Evolutionary conservation across 2,329 filamentous ascomycete species (phyloP), one percentile per base, ranked within the genome.

Genomic region (Clonostachys rhizophaga): DNA sequence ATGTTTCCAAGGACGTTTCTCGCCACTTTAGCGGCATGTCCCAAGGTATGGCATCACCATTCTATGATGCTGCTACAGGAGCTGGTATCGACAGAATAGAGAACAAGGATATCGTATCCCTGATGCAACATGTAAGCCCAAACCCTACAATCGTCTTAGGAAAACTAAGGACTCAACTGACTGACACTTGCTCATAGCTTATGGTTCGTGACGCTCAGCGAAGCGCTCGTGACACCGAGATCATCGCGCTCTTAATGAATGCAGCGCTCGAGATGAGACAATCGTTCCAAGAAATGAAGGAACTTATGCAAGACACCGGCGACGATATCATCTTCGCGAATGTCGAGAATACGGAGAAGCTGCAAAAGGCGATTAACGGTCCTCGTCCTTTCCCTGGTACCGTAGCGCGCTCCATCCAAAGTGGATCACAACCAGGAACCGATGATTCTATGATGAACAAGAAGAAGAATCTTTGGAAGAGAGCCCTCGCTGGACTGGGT

Each of bases 191-290:
- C 17, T 18, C 46, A 35, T 47, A 86, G 80, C 84, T 99, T 52
- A 97, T 95, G 63, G 94, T 97, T 52, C 87, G 94, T 35, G 94
- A 99, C 69, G 94, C 92, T 39, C 92, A 97, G 69, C 86, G 94
- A 50, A 97, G 94, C 67, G 94, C 94, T 42, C 83, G 94, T 41
- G 94, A 99, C 59, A 97, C 94, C 0, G 94, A 99, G 67, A 96
- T 99, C 47, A 75, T 99, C 16, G 89, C 96, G 42, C 92, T 94
- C 1, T 81, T 99, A 34, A 94, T 99, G 51, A 86, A 92, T 50
- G 91, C 91, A 47, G 92, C 94, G 5, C 86, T 94, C 12, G 94
- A 99, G 68, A 97, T 97, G 91, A 89, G 92, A 53, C 95, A 89
- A 56, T 95, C 90, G 1, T 95, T 97, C 61, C 89, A 95, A 54